Percentiles rank a stretch among this genome's conserved stretches.
These are phyloP conservation scores for Cercospora sojina DNA, from an alignment of 2,329 filamentous ascomycete genomes.

Conservation along the genomic window DNA sequence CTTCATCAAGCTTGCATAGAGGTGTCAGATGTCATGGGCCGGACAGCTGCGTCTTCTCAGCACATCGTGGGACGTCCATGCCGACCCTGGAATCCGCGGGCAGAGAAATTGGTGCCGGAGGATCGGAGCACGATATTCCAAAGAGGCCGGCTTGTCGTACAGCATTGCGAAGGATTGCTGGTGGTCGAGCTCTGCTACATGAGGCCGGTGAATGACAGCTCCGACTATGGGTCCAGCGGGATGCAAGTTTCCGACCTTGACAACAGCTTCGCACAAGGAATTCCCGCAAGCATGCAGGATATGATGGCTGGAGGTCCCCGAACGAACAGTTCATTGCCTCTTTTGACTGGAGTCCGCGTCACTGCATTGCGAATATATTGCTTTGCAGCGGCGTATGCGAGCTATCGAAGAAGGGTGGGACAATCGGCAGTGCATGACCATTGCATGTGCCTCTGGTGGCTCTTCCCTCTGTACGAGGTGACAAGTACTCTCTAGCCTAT, in stretches of 20 bases:
- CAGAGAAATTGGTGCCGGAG: background rate
- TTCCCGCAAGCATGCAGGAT: background rate
- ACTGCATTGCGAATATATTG: slow-evolving; percentile 15
- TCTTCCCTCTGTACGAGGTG: background rate
- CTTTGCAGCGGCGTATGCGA: slow-evolving; percentile 6
- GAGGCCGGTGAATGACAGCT: background rate
- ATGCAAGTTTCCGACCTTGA: slow-evolving; percentile 17
- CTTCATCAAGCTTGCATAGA: background rate
- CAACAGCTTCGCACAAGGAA: slow-evolving; percentile 7
- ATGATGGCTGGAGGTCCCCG: background rate
- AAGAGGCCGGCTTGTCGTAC: background rate
- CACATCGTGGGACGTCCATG: background rate
- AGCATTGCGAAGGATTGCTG: background rate
- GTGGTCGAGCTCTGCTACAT: background rate
- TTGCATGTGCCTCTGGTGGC: background rate
- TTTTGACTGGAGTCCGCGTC: background rate
- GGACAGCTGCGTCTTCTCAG: background rate
- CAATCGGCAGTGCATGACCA: slow-evolving; percentile 1
- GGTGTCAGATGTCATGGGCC: background rate
- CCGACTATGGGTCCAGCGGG: background rate
- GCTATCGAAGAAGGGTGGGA: background rate
- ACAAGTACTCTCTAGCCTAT: background rate
- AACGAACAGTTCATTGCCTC: background rate
- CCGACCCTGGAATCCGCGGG: background rate
- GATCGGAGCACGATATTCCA: background rate